Conservation (phyloP, 139 green algal genomes). For the Volvox africanus region DNA sequence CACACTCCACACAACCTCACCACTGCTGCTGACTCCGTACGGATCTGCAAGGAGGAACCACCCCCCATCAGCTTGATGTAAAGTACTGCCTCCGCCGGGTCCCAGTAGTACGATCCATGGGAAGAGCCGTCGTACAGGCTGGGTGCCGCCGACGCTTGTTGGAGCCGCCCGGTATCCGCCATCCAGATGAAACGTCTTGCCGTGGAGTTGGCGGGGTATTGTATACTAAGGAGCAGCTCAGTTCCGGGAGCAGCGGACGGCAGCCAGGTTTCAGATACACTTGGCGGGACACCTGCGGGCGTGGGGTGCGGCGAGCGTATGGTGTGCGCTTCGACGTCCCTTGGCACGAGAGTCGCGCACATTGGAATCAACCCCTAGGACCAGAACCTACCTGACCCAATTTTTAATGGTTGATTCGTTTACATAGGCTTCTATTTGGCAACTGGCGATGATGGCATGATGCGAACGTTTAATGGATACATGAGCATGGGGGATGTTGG, state of each 20-base stretch:
- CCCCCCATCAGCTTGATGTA: conserved; percentile 54
- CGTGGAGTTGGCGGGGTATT: not conserved
- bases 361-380: no score
- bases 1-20: not conserved
- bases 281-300: not conserved
- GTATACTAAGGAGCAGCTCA: not conserved
- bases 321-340: no score
- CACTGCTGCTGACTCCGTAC: not conserved
- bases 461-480: not conserved
- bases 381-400: not conserved
- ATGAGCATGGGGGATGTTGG: not conserved
- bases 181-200: not conserved
- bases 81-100: conserved; percentile 45
- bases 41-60: not conserved
- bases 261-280: not conserved
- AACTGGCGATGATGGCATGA: not conserved
- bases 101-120: conserved; percentile 62
- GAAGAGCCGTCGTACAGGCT: conserved; percentile 23
- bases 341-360: no score
- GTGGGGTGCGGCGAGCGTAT: not conserved
- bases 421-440: not conserved
- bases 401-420: not conserved
- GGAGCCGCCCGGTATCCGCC: not conserved
- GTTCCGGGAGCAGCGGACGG: not conserved
- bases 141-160: not conserved